Evolutionary conservation across 176 grass and related monocot species (phyloP), one percentile per base, ranked within the genome.

Genomic region (Olyra latifolia): DNA sequence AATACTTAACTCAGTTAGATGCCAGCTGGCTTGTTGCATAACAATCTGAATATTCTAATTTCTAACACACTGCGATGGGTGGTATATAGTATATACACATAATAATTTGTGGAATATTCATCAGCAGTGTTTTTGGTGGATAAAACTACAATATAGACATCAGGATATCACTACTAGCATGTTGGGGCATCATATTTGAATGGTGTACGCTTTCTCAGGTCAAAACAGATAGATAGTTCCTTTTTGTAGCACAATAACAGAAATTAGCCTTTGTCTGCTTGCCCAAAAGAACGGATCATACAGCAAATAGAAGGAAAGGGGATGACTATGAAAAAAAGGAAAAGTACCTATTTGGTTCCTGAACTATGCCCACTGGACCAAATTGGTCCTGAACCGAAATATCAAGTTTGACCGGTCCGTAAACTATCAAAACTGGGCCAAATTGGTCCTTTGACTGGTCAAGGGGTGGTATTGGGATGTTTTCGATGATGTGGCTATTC

Each of bases 201-300:
- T 57, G 1, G 0, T 15, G 7, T 57, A 52, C 14, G 42, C 35
- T 86, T 24, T 4, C 12, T 42, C 20, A 47, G 59, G n/a, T 69
- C 4, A 5, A 82, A 71, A 76, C 3, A 67, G 30, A 66, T 38
- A 63, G 9, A 49, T 55, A 20, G 20, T 40, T 49, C 64, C 8
- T 55, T 82, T 67, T 65, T 76, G 63, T 69, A 56, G 13, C 20
- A 77, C 35, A 9, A 67, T 24, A 43, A 42, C 29, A 47, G 20
- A 74, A 62, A 72, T 63, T 43, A 32, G 10, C 39, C 23, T 27
- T 84, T 47, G 35, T 76, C 41, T 67, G 19, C 4, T 65, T 22
- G 45, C 13, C 45, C 19, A 59, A 84, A 19, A 25, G 28, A 28
- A 30, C 10, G 54, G 32, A 25, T 57, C 38, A 35, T 57, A 35